Percentiles rank a stretch among this genome's conserved stretches.
phyloP scores from a whole-genome alignment of 1,139 yeast species.

The Suhomyces atakaporum region DNA sequence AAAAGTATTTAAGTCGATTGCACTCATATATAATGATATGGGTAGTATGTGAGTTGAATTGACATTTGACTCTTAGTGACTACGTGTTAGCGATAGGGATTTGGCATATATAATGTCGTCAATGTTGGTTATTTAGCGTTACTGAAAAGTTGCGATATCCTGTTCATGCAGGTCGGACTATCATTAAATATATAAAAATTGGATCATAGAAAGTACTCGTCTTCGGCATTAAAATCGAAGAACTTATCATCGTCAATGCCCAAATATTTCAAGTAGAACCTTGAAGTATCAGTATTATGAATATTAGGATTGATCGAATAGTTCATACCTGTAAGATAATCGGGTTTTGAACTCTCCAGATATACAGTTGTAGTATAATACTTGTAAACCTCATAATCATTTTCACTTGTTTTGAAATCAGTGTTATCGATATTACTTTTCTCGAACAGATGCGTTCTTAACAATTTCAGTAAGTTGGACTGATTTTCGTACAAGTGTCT shows the following conservation, averaged over 20 bases:
- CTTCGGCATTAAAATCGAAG: slow-evolving; percentile 29
- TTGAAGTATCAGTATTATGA: slow-evolving; percentile 20
- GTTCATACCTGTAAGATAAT: background rate
- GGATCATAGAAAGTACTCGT: slow-evolving; percentile 29
- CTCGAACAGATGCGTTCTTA: background rate
- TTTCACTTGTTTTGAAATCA: slow-evolving; percentile 12
- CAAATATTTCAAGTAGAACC: slow-evolving; percentile 27
- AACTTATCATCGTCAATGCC: slow-evolving; percentile 29
- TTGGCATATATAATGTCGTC: too few species aligned
- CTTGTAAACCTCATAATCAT: slow-evolving; percentile 21
- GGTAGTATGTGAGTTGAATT: too few species aligned
- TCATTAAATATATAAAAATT: background rate
- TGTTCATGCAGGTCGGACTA: too few species aligned
- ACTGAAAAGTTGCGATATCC: background rate
- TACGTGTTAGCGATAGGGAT: too few species aligned
- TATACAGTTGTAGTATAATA: slow-evolving; percentile 14
- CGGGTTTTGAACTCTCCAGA: background rate
- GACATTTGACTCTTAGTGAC: too few species aligned
- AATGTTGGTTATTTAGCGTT: background rate
- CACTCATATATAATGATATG: too few species aligned
- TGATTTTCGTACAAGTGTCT: slow-evolving; percentile 12
- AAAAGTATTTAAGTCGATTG: too few species aligned
- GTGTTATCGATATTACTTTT: slow-evolving; percentile 2
- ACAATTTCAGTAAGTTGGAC: slow-evolving; percentile 7
- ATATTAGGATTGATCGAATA: background rate